Conservation (phyloP, 2,329 filamentous ascomycete species). For the Cryphonectria radicalis region DNA sequence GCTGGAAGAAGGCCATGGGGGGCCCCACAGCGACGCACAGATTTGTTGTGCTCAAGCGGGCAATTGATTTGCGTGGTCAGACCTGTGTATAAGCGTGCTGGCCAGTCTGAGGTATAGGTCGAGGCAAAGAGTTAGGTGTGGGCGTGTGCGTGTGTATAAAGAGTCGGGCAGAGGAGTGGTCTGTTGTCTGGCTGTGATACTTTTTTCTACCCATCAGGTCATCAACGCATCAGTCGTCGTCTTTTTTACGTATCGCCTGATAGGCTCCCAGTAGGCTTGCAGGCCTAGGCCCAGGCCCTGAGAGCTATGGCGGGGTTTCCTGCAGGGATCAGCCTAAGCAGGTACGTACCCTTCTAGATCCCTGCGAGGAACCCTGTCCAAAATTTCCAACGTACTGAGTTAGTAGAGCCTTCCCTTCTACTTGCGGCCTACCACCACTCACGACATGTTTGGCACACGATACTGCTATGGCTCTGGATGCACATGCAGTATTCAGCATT, state of each 20-base stretch:
- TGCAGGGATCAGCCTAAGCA: constrained; percentile 4
- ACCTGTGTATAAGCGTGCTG: neutral
- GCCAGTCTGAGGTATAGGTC: neutral
- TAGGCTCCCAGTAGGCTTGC: constrained; percentile 5
- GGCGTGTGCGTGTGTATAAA: neutral
- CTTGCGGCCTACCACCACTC: neutral
- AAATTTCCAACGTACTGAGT: neutral
- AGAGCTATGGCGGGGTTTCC: neutral
- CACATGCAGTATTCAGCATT: neutral
- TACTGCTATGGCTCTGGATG: neutral
- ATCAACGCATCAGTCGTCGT: constrained; percentile 3
- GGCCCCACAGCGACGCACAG: neutral
- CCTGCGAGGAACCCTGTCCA: neutral
- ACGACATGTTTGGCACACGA: neutral
- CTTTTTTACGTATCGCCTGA: constrained; percentile 25
- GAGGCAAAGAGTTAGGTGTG: neutral
- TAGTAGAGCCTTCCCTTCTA: neutral
- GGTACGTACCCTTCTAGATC: neutral
- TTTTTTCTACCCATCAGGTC: constrained; percentile 19
- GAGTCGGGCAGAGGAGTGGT: neutral
- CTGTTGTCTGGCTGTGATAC: neutral
- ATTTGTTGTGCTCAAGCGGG: neutral
- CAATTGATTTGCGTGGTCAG: neutral
- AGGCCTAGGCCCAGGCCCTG: neutral
- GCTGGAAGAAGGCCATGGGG: constrained; percentile 27